Conservation (phyloP, 1,284 basidiomycete species). For the Rhizopogon hawkerae region DNA sequence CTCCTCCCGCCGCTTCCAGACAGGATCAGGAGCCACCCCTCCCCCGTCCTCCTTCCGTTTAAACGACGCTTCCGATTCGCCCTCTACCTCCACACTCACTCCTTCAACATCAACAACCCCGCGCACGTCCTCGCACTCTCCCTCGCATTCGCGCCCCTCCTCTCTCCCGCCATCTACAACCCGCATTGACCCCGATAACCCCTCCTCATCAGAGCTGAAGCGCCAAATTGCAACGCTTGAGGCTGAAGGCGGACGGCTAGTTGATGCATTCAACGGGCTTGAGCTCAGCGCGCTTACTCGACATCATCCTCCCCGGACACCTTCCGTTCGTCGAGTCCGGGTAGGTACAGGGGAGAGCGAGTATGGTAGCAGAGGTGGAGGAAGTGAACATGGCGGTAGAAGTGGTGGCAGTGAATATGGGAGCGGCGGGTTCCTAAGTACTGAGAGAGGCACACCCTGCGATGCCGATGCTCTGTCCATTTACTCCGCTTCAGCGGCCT, state of each 20-base stretch:
- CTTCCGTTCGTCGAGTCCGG: constrained; percentile 21
- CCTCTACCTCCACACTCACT: constrained; percentile 18
- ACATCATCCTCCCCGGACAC: constrained; percentile 32
- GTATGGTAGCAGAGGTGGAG: constrained; percentile 18
- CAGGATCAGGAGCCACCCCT: constrained; percentile 12
- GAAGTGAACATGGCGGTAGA: constrained; percentile 16
- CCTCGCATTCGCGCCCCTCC: constrained; percentile 23
- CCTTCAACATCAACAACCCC: constrained; percentile 30
- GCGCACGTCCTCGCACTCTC: constrained; percentile 9
- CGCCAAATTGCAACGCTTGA: constrained; percentile 60
- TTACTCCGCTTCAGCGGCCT: constrained; percentile 25
- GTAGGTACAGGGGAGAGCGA: constrained; percentile 1
- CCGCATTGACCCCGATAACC: constrained; percentile 41
- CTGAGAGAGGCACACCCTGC: constrained; percentile 25
- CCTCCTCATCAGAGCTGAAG: constrained; percentile 52
- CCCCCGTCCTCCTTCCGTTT: constrained; percentile 25
- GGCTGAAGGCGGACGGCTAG: constrained; percentile 54
- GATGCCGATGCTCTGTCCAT: constrained; percentile 24
- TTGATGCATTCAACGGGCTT: constrained; percentile 69
- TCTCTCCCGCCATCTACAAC: constrained; percentile 29
- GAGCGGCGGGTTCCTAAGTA: constrained; percentile 13
- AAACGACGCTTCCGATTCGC: constrained; percentile 20
- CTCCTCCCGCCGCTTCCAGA: constrained; percentile 18
- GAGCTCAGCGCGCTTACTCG: constrained; percentile 60
- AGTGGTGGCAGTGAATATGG: constrained; percentile 19